Percentiles rank a stretch among this genome's conserved stretches.
Evolutionary conservation across 345 rosid genomes (phyloP).

Genomic region (Punica granatum): DNA sequence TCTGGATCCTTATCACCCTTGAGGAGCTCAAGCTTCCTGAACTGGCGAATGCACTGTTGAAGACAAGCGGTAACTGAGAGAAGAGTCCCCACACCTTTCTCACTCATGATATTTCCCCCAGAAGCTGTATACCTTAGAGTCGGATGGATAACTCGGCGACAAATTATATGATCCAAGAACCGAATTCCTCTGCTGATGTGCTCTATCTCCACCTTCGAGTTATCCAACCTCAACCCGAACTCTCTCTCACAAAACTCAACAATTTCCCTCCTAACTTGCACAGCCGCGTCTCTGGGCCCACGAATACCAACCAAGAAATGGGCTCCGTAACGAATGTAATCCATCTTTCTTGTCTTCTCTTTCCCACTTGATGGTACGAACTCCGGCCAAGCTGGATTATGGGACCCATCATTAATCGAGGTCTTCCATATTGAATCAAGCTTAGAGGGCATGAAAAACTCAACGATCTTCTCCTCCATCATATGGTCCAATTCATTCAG

Average conservation of each 20-base stretch:
- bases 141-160: conserved; percentile 71
- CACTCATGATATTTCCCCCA: conserved; percentile 78
- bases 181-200: conserved; percentile 80
- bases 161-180: conserved; percentile 88
- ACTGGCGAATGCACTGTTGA: conserved; percentile 73
- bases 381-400: conserved; percentile 99
- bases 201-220: conserved; percentile 70
- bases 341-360: conserved; percentile 95
- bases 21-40: conserved; percentile 70
- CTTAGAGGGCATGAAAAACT: conserved; percentile 69
- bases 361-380: conserved; percentile 88
- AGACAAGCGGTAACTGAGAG: conserved; percentile 91
- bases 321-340: conserved; percentile 77
- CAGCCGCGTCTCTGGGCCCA: conserved; percentile 90
- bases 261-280: conserved; percentile 51
- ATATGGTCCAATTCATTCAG: conserved; percentile 74
- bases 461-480: conserved; percentile 64
- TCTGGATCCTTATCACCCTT: conserved; percentile 97
- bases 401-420: conserved; percentile 74
- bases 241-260: conserved; percentile 57
- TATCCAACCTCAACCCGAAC: conserved; percentile 60
- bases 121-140: conserved; percentile 75
- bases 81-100: conserved; percentile 86
- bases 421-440: conserved; percentile 86
- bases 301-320: conserved; percentile 88